Conservation (phyloP, 2,329 filamentous ascomycete species). For the Tympanopsis confertula region DNA sequence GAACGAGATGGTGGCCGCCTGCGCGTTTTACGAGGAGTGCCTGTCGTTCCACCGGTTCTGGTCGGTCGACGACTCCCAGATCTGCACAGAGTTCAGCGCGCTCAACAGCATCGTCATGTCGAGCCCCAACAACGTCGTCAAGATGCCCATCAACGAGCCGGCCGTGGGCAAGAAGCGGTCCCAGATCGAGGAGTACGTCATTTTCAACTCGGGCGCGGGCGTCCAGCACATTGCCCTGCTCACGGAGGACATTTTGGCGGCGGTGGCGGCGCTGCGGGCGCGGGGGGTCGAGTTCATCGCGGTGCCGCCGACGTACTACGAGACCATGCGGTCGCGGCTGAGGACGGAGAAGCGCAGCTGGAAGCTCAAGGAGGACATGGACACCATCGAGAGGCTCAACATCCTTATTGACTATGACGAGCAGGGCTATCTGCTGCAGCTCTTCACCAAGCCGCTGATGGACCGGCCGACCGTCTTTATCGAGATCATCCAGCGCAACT, state of each 20-base stretch:
- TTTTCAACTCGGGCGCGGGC: conserved; percentile 80
- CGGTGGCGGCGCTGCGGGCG: conserved; percentile 69
- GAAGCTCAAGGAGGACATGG: conserved; percentile 69
- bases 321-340: conserved; percentile 61
- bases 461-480: conserved; percentile 91
- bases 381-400: conserved; percentile 63
- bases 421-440: conserved; percentile 67
- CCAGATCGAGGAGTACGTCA: conserved; percentile 87
- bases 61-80: conserved; percentile 87
- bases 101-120: conserved; percentile 86
- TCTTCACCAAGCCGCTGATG: conserved; percentile 81
- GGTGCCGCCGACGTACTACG: conserved; percentile 80
- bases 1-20: conserved; percentile 67
- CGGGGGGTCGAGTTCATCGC: conserved; percentile 86
- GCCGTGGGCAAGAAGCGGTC: conserved; percentile 80
- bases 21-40: conserved; percentile 70
- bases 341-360: conserved; percentile 47
- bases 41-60: conserved; percentile 95
- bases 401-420: conserved; percentile 95
- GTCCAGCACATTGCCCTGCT: conserved; percentile 89
- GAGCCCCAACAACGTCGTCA: conserved; percentile 72
- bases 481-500: conserved; percentile 87
- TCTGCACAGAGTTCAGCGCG: conserved; percentile 85
- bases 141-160: conserved; percentile 98
- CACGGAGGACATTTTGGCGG: conserved; percentile 66